Conservation (phyloP, 179 eudicot genomes). For the Sideroxylon spinosum region DNA sequence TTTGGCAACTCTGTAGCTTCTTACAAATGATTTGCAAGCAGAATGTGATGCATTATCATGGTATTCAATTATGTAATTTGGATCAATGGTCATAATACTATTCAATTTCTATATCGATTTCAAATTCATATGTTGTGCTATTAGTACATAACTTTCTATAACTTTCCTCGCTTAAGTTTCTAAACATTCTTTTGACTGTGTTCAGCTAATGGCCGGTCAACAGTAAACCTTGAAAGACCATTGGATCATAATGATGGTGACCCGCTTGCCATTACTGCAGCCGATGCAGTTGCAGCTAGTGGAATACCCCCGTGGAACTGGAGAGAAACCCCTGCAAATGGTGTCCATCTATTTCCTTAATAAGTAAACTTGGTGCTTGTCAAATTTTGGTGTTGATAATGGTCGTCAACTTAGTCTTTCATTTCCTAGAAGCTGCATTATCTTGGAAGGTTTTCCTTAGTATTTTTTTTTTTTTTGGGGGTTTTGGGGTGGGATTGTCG, state of each 20-base stretch:
- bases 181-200: constrained; percentile 16
- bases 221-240: constrained; percentile 68
- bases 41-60: background rate
- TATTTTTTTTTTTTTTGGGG: too few species aligned
- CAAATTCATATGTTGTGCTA: background rate
- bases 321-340: constrained; percentile 77
- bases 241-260: constrained; percentile 88
- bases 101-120: background rate
- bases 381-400: background rate
- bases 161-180: background rate
- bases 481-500: too few species aligned
- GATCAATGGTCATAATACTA: background rate
- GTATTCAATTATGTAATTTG: background rate
- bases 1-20: background rate
- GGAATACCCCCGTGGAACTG: constrained; percentile 84
- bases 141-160: background rate
- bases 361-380: background rate
- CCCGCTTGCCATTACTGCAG: constrained; percentile 81
- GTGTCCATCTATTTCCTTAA: constrained; percentile 23
- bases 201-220: constrained; percentile 63
- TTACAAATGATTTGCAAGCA: background rate
- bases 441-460: too few species aligned
- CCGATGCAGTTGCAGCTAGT: constrained; percentile 60
- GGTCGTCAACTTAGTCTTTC: background rate
- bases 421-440: background rate